phyloP scores from a whole-genome alignment of 352 stramenopile genomes.

The Elongisporangium prolatum region DNA sequence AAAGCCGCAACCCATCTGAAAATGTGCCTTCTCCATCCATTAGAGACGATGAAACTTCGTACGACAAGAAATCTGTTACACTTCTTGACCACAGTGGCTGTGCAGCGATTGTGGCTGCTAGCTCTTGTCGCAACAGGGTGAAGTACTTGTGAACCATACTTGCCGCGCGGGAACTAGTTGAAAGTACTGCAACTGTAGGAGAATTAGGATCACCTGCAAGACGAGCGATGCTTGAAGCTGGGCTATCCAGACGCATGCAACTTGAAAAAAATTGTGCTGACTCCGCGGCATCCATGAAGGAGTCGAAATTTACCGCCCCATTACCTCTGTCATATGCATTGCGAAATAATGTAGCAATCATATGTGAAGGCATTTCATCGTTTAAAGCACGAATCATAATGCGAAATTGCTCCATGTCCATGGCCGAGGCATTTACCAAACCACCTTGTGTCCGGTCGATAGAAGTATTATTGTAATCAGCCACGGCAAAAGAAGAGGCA shows the following conservation, averaged over 20 bases:
- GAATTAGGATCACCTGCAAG: slow-evolving; percentile 16
- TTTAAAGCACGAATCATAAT: slow-evolving; percentile 85
- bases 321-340: slow-evolving; percentile 59
- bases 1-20: slow-evolving; percentile 44
- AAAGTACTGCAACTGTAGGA: slow-evolving; percentile 22
- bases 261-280: slow-evolving; percentile 83
- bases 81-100: slow-evolving; percentile 58
- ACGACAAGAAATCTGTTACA: slow-evolving; percentile 41
- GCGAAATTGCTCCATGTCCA: slow-evolving; percentile 91
- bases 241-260: slow-evolving; percentile 75
- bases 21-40: slow-evolving; percentile 30
- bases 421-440: slow-evolving; percentile 22
- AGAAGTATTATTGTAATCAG: slow-evolving; percentile 2
- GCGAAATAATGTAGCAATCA: slow-evolving; percentile 59
- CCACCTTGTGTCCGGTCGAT: neutral
- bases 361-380: slow-evolving; percentile 60
- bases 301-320: slow-evolving; percentile 83
- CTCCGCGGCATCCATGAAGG: slow-evolving; percentile 85
- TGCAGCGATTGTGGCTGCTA: slow-evolving; percentile 23
- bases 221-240: slow-evolving; percentile 34
- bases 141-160: slow-evolving; percentile 54
- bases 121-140: slow-evolving; percentile 41
- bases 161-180: slow-evolving; percentile 41
- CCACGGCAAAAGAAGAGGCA: slow-evolving; percentile 15
- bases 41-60: slow-evolving; percentile 46